These are phyloP conservation scores for Fusarium udum DNA, from an alignment of 2,329 filamentous ascomycete genomes.

Conservation along the genomic window DNA sequence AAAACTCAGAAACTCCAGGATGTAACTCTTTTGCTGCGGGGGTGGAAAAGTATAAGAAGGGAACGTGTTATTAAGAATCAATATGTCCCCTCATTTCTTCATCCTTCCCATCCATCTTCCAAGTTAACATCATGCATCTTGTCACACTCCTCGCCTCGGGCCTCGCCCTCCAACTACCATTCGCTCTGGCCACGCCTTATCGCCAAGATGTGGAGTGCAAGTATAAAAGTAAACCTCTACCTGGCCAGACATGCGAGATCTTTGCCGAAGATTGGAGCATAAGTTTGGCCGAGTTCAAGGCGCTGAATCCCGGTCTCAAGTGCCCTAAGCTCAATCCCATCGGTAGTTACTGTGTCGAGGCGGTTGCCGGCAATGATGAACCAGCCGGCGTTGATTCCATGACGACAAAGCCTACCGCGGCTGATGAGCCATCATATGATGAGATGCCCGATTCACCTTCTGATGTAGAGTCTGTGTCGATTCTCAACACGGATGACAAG, in stretches of 20 bases:
- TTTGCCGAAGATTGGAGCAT: not conserved
- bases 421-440: too few relatives aligned
- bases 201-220: not conserved
- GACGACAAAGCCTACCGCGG: not conserved
- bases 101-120: not conserved
- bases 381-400: not conserved
- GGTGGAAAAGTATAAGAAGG: not conserved
- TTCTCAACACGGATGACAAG: not conserved
- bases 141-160: not conserved
- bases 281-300: not conserved
- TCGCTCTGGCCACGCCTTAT: not conserved
- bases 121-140: not conserved
- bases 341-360: not conserved
- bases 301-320: not conserved
- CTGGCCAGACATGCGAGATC: not conserved
- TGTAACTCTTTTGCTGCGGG: not conserved
- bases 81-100: fast-evolving
- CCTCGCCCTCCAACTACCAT: not conserved
- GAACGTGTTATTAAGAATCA: not conserved
- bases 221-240: not conserved
- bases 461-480: fast-evolving
- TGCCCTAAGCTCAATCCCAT: not conserved
- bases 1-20: too few relatives aligned
- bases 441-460: fast-evolving
- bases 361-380: not conserved